Evolutionary conservation across 1,284 basidiomycete genomes (phyloP).

Genomic region (Salmacisia buchloeana): DNA sequence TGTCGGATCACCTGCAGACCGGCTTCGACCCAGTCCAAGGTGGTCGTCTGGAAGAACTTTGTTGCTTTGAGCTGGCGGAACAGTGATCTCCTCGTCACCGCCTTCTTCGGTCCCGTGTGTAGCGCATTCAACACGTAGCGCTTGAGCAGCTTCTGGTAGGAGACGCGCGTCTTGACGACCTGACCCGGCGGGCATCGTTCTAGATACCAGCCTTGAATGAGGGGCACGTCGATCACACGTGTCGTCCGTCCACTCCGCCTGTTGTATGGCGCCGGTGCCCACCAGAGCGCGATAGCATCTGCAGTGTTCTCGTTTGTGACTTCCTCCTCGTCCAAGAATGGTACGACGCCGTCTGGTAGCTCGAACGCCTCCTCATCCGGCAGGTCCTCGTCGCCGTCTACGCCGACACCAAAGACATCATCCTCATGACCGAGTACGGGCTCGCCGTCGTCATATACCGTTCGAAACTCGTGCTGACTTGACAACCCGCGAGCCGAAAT

Average conservation of each 20-base stretch:
- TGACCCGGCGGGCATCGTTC: slow-evolving; percentile 96
- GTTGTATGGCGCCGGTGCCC: slow-evolving; percentile 94
- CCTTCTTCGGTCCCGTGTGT: slow-evolving; percentile 79
- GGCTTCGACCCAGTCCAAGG: slow-evolving; percentile 97
- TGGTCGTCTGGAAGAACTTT: slow-evolving; percentile 99
- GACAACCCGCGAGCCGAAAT: slow-evolving; percentile 56
- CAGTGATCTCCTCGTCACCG: slow-evolving; percentile 95
- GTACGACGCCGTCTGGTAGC: slow-evolving; percentile 71
- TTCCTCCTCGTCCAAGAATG: slow-evolving; percentile 76
- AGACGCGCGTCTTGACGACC: slow-evolving; percentile 96
- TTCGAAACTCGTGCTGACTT: slow-evolving; percentile 30
- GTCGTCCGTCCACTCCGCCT: slow-evolving; percentile 86
- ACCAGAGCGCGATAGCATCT: slow-evolving; percentile 96
- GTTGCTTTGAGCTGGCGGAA: slow-evolving; percentile 94
- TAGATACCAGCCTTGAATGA: slow-evolving; percentile 83
- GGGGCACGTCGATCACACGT: slow-evolving; percentile 86
- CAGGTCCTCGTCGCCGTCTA: slow-evolving; percentile 59
- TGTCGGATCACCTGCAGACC: slow-evolving; percentile 97
- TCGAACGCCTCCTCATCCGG: slow-evolving; percentile 72
- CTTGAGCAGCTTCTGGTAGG: slow-evolving; percentile 97
- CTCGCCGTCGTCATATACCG: slow-evolving; percentile 38
- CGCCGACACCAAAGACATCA: slow-evolving; percentile 73
- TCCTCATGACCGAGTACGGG: slow-evolving; percentile 75
- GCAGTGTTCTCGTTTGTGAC: slow-evolving; percentile 88
- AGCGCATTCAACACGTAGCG: slow-evolving; percentile 92